Base-by-base conservation (phyloP, 192 early-diverging fungal species). In the Coemansia asiatica region DNA sequence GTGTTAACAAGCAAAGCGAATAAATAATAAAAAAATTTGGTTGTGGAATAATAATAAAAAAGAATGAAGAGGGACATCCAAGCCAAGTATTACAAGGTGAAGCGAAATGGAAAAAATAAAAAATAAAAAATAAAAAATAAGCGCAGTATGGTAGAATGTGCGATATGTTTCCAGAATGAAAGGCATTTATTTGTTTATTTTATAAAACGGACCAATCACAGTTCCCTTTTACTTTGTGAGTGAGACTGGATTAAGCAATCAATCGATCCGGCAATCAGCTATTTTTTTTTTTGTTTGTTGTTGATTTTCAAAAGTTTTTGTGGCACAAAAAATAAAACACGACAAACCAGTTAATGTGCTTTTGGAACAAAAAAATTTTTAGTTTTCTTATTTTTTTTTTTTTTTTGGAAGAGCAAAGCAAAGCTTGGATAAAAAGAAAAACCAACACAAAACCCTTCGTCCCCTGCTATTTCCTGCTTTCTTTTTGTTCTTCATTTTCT, bases 301-400 rank as follows among this genome's bases (percentile, higher is more conserved):
- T 33, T 33, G 47, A 49, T 49, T 49, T 49, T 4, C 47, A 49
- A 49, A 49, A 4, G 3, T 49, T 49, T 12, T 49, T 22, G 18
- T 49, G 47, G 15, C 47, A 49, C 47, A 49, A 49, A 49, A 49
- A 19, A 22, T 49, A 49, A 49, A 49, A 49, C 47, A 49, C 4
- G 47, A 8, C 31, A 33, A 8, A 33, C 31, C 4, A 33, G 31
- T 8, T 3, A 33, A 33, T 33, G n/a, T 8, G 31, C 31, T 33
- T 33, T 33, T 33, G 31, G 31, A 33, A 33, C 3, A 8, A 33
- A 33, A 33, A 33, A 33, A 33, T 33, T 60, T 60, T 60, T 40
- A n/a, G n/a, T n/a, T n/a, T n/a, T n/a, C n/a, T n/a, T n/a, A n/a
- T n/a, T n/a, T n/a, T n/a, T n/a, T n/a, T n/a, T n/a, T n/a, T 33